Percentiles rank a stretch among this genome's conserved stretches.
Evolutionary conservation across 108 stramenopile species (phyloP).

Genomic region (Halocafeteria seosinensis): DNA sequence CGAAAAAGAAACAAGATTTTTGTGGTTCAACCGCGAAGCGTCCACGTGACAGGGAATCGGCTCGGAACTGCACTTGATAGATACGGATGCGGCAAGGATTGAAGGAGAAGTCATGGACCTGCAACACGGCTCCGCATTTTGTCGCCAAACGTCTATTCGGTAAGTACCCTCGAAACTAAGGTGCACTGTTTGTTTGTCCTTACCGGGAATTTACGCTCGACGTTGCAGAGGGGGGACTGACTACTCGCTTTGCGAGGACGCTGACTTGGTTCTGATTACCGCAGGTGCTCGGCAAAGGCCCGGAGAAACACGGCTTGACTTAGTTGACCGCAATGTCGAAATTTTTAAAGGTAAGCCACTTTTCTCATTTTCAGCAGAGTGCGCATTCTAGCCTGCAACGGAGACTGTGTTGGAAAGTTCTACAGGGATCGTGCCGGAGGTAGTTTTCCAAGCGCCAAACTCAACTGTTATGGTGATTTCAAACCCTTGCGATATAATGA

Average conservation of each 20-base stretch:
- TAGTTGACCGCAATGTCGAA: conserved; percentile 26
- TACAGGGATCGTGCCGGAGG: conserved; percentile 26
- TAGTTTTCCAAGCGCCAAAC: conserved; percentile 26
- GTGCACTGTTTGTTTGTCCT: too few relatives aligned
- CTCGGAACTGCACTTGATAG: conserved; percentile 29
- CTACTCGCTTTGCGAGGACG: conserved; percentile 22
- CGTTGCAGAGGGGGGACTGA: conserved; percentile 16
- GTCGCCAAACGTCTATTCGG: too few relatives aligned
- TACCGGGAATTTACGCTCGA: too few relatives aligned
- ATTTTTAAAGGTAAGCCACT: conserved; percentile 22
- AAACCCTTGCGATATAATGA: conserved; percentile 42
- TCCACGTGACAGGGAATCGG: not conserved
- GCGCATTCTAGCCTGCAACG: too few relatives aligned
- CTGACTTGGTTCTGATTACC: conserved; percentile 35
- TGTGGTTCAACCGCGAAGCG: too few relatives aligned
- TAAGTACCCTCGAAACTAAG: too few relatives aligned
- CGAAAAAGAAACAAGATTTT: not conserved
- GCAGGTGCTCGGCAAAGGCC: conserved; percentile 34
- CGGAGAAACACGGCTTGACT: conserved; percentile 32
- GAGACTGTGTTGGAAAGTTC: too few relatives aligned
- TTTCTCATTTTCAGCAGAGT: too few relatives aligned
- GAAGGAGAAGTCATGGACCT: conserved; percentile 37
- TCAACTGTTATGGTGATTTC: conserved; percentile 30
- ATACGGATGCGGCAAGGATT: conserved; percentile 27
- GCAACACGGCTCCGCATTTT: conserved; percentile 31